A percentile compares a stretch with the other conserved stretches of the same genome.
phyloP scores from a whole-genome alignment of 2,329 filamentous ascomycete species.

The Botryotinia calthae region DNA sequence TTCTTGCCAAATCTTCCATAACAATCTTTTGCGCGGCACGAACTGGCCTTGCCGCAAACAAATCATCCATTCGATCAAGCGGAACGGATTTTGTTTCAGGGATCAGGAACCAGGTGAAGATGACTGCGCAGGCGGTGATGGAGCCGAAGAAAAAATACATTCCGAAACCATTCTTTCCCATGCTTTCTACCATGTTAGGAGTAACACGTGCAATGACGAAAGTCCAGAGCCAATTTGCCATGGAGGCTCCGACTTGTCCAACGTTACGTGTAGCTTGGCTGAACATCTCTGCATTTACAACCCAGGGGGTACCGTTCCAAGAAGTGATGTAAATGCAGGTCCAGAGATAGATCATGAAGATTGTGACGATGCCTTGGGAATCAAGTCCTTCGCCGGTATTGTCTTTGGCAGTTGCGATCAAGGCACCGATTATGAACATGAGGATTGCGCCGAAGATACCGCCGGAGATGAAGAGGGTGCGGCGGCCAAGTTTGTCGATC shows the following conservation, averaged over 20 bases:
- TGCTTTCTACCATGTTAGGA: conserved; percentile 25
- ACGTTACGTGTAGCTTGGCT: conserved; percentile 29
- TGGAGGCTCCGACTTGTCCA: conserved; percentile 27
- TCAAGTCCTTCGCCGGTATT: background rate
- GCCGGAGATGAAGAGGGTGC: conserved; percentile 41
- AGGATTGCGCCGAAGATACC: conserved; percentile 30
- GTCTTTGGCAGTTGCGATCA: background rate
- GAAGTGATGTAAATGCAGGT: conserved; percentile 31
- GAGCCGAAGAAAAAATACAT: conserved; percentile 54
- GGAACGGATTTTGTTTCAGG: conserved; percentile 66
- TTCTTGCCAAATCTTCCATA: conserved; percentile 31
- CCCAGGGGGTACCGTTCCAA: conserved; percentile 35
- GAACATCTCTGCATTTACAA: conserved; percentile 34
- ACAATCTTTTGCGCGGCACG: conserved; percentile 31
- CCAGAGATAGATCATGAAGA: conserved; percentile 7
- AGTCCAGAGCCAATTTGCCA: conserved; percentile 29
- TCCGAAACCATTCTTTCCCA: conserved; percentile 24
- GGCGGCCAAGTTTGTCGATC: conserved; percentile 58
- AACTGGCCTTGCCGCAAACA: conserved; percentile 48
- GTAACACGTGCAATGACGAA: conserved; percentile 28
- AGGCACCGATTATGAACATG: conserved; percentile 26
- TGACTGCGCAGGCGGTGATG: conserved; percentile 45
- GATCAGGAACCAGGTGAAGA: conserved; percentile 61
- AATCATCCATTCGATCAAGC: conserved; percentile 61
- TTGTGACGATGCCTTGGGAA: background rate